Evolutionary conservation across 371 early-diverging fungal genomes (phyloP).

Genomic region (Thermomucor indicae-seudaticae): DNA sequence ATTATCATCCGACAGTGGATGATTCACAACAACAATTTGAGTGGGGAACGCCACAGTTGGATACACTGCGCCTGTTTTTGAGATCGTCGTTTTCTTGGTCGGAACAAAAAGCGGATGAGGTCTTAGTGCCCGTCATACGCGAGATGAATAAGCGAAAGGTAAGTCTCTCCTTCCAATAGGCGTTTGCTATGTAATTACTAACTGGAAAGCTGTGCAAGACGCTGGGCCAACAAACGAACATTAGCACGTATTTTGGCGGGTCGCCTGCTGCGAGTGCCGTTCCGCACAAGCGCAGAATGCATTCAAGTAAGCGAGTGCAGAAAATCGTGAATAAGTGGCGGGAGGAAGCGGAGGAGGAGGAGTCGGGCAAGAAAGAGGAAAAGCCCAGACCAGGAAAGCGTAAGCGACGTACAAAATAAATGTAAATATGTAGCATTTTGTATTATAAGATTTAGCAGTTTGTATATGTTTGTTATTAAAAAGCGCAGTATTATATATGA

Average conservation of each 20-base stretch:
- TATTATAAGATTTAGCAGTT: no score
- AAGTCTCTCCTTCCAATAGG: not conserved
- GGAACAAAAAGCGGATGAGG: slow-evolving; percentile 48
- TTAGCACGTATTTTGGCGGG: slow-evolving; percentile 36
- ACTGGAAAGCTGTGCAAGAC: not conserved
- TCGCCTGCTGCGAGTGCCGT: slow-evolving; percentile 16
- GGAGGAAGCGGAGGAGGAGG: not conserved
- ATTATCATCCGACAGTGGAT: slow-evolving; percentile 79
- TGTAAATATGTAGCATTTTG: no score
- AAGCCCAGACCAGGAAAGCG: not conserved
- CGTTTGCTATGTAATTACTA: not conserved
- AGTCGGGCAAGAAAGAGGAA: not conserved
- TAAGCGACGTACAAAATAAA: no score
- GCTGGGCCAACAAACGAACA: slow-evolving; percentile 25
- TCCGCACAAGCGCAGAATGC: slow-evolving; percentile 4
- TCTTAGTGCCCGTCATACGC: slow-evolving; percentile 76
- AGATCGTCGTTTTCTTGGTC: slow-evolving; percentile 44
- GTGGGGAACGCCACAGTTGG: slow-evolving; percentile 87
- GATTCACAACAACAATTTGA: slow-evolving; percentile 57
- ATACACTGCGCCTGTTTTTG: slow-evolving; percentile 62
- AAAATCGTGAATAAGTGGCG: slow-evolving; percentile 13
- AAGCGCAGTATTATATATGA: no score
- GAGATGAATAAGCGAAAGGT: slow-evolving; percentile 58
- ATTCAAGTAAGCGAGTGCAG: slow-evolving; percentile 32
- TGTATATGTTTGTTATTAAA: no score